These are phyloP conservation scores for Schoenoplectus triqueter DNA, from an alignment of 202 grass and related monocot species.

Conservation along the genomic window DNA sequence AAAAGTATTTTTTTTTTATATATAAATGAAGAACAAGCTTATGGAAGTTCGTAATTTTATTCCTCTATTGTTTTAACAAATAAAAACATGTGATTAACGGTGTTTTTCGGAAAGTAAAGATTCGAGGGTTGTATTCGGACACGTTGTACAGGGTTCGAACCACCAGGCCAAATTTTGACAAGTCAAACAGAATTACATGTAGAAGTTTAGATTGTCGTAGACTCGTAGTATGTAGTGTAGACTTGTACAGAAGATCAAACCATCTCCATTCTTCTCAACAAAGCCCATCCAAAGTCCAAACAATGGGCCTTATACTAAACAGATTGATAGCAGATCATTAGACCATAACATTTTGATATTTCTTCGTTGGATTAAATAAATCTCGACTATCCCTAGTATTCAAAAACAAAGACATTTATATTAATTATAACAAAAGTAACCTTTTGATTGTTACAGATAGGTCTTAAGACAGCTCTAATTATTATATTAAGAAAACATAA, in stretches of 20 bases:
- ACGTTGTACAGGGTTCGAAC: conserved; percentile 5
- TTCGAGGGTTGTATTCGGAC: conserved; percentile 14
- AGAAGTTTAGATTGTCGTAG: too few relatives aligned
- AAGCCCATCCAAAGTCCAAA: not conserved
- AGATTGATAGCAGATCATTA: not conserved
- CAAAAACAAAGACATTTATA: not conserved
- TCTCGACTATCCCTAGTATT: not conserved
- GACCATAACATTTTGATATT: not conserved
- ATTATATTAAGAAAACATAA: too few relatives aligned
- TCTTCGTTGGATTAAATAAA: not conserved
- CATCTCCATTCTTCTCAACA: too few relatives aligned
- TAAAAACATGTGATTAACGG: not conserved
- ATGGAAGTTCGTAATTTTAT: too few relatives aligned
- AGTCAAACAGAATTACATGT: conserved; percentile 1
- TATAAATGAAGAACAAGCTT: too few relatives aligned
- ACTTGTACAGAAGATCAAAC: too few relatives aligned
- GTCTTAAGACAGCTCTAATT: not conserved
- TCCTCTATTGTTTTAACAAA: too few relatives aligned
- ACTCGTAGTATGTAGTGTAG: too few relatives aligned
- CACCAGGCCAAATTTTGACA: not conserved
- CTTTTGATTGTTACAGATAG: not conserved
- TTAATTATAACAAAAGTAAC: not conserved
- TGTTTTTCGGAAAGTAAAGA: conserved; percentile 3
- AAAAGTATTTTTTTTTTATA: too few relatives aligned
- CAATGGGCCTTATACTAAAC: not conserved